A percentile compares a stretch with the other conserved stretches of the same genome.
Evolutionary conservation across 352 stramenopile genomes (phyloP).

Genomic region (Globisporangium polare): DNA sequence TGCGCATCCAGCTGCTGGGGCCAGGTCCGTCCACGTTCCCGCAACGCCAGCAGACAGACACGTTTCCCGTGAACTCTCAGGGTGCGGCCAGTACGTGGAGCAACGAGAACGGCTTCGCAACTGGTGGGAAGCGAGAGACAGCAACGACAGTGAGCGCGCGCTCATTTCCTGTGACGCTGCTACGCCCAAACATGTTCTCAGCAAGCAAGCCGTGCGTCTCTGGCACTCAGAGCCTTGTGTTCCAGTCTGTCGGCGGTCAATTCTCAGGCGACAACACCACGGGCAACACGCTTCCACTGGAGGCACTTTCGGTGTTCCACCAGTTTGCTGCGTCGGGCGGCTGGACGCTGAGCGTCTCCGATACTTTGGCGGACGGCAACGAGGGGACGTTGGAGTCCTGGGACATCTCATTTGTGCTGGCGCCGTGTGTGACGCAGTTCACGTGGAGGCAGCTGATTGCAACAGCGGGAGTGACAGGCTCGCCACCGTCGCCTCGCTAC

Average conservation of each 20-base stretch:
- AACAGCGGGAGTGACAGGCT: conserved; percentile 19
- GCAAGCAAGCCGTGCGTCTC: conserved; percentile 19
- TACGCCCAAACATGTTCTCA: conserved; percentile 36
- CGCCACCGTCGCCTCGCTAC: conserved; percentile 41
- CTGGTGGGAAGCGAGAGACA: conserved; percentile 28
- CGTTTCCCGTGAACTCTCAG: conserved; percentile 36
- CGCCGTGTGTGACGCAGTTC: conserved; percentile 48
- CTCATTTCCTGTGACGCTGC: conserved; percentile 49
- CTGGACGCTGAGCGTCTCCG: conserved; percentile 56
- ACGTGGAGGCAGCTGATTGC: conserved; percentile 48
- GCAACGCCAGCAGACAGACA: conserved; percentile 35
- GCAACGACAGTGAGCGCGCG: conserved; percentile 31
- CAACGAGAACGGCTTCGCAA: conserved; percentile 22
- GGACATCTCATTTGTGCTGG: conserved; percentile 50
- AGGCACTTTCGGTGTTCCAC: conserved; percentile 54
- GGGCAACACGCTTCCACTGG: conserved; percentile 18
- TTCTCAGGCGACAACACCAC: not conserved
- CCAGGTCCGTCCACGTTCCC: conserved; percentile 55
- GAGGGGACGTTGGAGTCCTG: conserved; percentile 43
- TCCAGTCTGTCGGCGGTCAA: conserved; percentile 18
- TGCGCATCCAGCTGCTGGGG: conserved; percentile 54
- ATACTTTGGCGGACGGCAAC: conserved; percentile 35
- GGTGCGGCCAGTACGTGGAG: conserved; percentile 43
- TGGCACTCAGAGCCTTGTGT: conserved; percentile 30
- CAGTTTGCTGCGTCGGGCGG: conserved; percentile 44